A percentile compares a stretch with the other conserved stretches of the same genome.
These are phyloP conservation scores for Sugiyamaella americana DNA, from an alignment of 805 yeast species.

Conservation along the genomic window DNA sequence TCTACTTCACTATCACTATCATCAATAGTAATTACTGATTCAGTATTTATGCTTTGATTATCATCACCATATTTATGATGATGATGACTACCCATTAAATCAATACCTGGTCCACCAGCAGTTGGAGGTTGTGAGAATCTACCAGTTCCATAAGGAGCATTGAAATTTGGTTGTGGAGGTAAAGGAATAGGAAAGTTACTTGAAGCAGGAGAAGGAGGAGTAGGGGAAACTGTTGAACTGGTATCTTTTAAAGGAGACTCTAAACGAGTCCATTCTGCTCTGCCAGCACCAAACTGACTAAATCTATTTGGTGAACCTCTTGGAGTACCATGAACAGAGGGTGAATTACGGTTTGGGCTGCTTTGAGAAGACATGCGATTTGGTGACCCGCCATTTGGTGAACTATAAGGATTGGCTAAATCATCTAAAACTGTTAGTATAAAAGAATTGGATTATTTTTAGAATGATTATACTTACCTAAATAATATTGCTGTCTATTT, in stretches of 20 bases:
- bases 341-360: constrained; percentile 5
- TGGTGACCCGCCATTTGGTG: constrained; percentile 12
- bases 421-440: constrained; percentile 12
- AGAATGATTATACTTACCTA: constrained; percentile 11
- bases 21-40: constrained; percentile 13
- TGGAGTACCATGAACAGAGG: constrained; percentile 19
- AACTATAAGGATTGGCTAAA: constrained; percentile 17
- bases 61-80: not conserved
- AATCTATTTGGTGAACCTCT: constrained; percentile 23
- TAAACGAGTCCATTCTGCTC: constrained; percentile 60
- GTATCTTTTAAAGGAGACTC: constrained; percentile 33
- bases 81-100: not conserved
- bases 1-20: constrained; percentile 15
- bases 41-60: not conserved
- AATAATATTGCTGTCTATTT: constrained; percentile 16
- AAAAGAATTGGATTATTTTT: not conserved
- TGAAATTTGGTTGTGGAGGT: constrained; percentile 20
- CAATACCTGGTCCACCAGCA: not conserved
- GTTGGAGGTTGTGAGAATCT: not conserved
- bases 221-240: constrained; percentile 12
- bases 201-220: constrained; percentile 8
- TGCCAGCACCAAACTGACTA: constrained; percentile 38
- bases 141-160: constrained; percentile 9
- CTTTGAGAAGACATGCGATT: constrained; percentile 1
- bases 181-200: constrained; percentile 7